phyloP scores from a whole-genome alignment of 1,139 yeast species.

The Magnusiomyces magnusii region DNA sequence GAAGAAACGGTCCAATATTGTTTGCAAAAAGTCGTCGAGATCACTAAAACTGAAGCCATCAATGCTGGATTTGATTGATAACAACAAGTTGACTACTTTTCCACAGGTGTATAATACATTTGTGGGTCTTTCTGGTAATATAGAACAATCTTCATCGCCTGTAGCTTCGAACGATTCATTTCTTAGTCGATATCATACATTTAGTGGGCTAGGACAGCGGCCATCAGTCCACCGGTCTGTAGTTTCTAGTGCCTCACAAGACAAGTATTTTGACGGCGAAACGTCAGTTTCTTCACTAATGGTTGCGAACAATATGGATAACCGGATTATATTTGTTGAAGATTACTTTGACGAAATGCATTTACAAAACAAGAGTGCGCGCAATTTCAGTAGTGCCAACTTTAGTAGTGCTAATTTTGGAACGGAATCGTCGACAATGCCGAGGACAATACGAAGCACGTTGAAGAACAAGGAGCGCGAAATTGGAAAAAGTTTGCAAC shows the following conservation, averaged over 20 bases:
- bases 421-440: background rate
- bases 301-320: background rate
- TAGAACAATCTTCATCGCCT: conserved; percentile 4
- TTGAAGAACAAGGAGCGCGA: no score
- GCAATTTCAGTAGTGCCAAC: background rate
- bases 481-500: background rate
- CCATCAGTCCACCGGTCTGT: background rate
- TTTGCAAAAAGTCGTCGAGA: conserved; percentile 3
- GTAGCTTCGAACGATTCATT: background rate
- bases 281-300: background rate
- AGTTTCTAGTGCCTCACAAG: background rate
- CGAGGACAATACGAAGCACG: no score
- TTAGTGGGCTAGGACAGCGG: background rate
- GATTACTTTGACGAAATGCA: conserved; percentile 10
- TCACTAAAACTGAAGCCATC: background rate
- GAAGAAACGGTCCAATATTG: conserved; percentile 1
- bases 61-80: conserved; percentile 9
- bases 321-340: conserved; percentile 9
- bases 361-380: background rate
- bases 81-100: conserved; percentile 10
- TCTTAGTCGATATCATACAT: background rate
- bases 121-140: background rate
- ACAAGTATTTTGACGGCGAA: background rate
- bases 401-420: background rate
- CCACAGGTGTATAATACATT: conserved; percentile 12